Base-by-base conservation (phyloP, 2,329 filamentous ascomycete species). In the Botrytis porri region DNA sequence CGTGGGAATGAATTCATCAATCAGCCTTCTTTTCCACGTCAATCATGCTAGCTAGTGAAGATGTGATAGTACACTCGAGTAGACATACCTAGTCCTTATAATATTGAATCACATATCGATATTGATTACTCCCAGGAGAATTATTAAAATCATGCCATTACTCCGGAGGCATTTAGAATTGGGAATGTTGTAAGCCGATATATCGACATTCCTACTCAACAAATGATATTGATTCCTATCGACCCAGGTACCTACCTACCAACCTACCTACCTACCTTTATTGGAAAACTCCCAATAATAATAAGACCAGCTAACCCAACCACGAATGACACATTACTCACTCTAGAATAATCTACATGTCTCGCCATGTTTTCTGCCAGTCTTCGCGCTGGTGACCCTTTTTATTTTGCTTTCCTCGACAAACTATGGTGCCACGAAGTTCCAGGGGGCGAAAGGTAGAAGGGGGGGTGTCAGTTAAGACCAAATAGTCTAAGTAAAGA, bases 351-450 rank as follows among this genome's bases (percentile, higher is more conserved):
- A 43, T 57, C 51, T 29, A 57, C n/a, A 29, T 29, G 16, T 29
- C 51, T 57, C 12, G 51, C 51, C 2, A 57, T 57, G n/a, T 9
- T 57, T 48, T 25, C 45, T 12, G 45, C 45, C 4, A 48, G 45
- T 48, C 45, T 25, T 48, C 45, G 25, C 45, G 45, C 45, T 22
- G 16, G 41, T 54, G 63, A 66, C 63, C 63, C 43, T 66, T 66
- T 66, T 51, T 51, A 39, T 39, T 66, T 37, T 25, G 7, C 20
- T 39, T 54, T 54, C 45, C 35, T 25, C 45, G 35, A 54, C 29
- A 41, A 54, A 22, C 35, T 54, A 29, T 54, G 64, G 64, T 54
- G 64, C 64, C 64, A 67, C 64, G 64, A 41, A 67, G 64, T 54
- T 65, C 25, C 62, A 48, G 41, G 41, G 62, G 62, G 57, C 4